A percentile compares a stretch with the other conserved stretches of the same genome.
Conservation (phyloP, 768 basidiomycete species). For the Leccinum ochraceum region DNA sequence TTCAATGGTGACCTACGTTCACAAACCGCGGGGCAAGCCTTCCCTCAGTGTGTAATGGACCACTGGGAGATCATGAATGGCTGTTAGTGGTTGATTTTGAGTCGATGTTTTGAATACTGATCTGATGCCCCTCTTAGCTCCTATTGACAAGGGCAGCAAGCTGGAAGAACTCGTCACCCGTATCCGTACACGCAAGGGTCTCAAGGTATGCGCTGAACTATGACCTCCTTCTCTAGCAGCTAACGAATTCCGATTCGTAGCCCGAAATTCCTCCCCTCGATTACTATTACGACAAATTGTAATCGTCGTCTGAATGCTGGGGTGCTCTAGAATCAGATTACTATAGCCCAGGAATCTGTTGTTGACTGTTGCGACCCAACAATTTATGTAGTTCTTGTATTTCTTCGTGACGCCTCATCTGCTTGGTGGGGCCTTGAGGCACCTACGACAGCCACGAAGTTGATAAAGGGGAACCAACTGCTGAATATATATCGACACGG, state of each 20-base stretch:
- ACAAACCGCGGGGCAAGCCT: conserved; percentile 94
- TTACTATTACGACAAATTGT: conserved; percentile 93
- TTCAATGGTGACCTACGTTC: conserved; percentile 96
- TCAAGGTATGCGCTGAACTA: conserved; percentile 59
- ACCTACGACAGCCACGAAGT: neutral
- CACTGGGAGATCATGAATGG: conserved; percentile 89
- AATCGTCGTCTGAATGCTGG: conserved; percentile 27
- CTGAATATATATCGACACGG: too few relatives aligned
- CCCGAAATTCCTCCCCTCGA: conserved; percentile 87
- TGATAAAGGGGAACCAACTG: neutral
- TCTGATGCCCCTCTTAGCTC: conserved; percentile 40
- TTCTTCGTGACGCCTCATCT: conserved; percentile 1
- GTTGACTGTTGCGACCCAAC: conserved; percentile 21
- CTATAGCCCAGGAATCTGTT: conserved; percentile 12
- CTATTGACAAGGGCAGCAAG: conserved; percentile 89
- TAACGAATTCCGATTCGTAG: conserved; percentile 39
- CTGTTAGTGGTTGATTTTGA: conserved; percentile 47
- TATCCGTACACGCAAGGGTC: conserved; percentile 93
- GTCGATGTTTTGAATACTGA: conserved; percentile 2
- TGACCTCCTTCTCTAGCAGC: neutral
- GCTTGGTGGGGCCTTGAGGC: too few relatives aligned
- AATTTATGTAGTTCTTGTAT: conserved; percentile 18
- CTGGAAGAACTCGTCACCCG: conserved; percentile 78
- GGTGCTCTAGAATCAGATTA: conserved; percentile 11
- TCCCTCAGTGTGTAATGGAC: conserved; percentile 95